A percentile compares a stretch with the other conserved stretches of the same genome.
Evolutionary conservation across 768 basidiomycete species (phyloP).

Genomic region (Pisolithus orientalis): DNA sequence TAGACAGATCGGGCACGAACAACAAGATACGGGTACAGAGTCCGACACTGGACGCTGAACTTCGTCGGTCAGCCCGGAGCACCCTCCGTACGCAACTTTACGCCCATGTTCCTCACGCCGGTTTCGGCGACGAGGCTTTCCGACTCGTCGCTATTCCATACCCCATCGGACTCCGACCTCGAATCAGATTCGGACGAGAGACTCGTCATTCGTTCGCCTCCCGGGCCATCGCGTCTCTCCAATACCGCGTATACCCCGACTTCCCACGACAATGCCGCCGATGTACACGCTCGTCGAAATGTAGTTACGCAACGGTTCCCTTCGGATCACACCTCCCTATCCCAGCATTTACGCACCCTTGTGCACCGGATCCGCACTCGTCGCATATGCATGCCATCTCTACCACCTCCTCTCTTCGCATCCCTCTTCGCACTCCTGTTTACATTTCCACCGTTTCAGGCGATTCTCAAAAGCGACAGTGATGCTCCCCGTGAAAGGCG

Average conservation of each 20-base stretch:
- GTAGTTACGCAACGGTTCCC: too few relatives aligned
- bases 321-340: too few relatives aligned
- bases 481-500: constrained; percentile 61
- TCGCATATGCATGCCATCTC: constrained; percentile 24
- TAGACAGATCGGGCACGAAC: background rate
- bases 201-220: background rate
- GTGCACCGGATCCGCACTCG: too few relatives aligned
- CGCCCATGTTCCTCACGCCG: constrained; percentile 1
- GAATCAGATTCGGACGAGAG: constrained; percentile 19
- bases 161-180: constrained; percentile 15
- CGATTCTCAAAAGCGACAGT: constrained; percentile 51
- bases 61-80: background rate
- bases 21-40: background rate
- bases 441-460: constrained; percentile 74
- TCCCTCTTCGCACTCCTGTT: constrained; percentile 69
- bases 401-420: constrained; percentile 83
- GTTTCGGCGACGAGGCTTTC: constrained; percentile 14
- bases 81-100: background rate
- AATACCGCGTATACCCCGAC: background rate
- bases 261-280: background rate
- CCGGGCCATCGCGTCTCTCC: constrained; percentile 30
- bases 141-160: background rate
- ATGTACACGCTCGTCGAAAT: background rate
- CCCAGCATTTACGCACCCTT: too few relatives aligned
- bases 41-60: background rate